Evolutionary conservation across 1,284 basidiomycete genomes (phyloP).

Genomic region (Rugosomyces carneus): DNA sequence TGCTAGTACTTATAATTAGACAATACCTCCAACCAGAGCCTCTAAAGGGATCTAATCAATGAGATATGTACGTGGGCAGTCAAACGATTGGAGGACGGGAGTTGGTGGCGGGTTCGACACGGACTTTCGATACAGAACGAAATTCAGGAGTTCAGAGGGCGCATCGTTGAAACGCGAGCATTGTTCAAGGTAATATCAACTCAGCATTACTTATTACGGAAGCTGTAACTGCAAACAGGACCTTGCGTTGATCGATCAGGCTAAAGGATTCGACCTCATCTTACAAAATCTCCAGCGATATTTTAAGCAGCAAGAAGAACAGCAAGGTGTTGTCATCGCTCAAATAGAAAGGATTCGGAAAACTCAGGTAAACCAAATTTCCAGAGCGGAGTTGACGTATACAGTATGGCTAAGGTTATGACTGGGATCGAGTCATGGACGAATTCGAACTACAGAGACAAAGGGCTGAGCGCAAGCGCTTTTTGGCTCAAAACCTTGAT

Average conservation of each 20-base stretch:
- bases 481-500: neutral
- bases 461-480: neutral
- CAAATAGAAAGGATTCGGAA: conserved; percentile 8
- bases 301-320: conserved; percentile 6
- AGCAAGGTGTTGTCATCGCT: conserved; percentile 4
- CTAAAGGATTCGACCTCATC: conserved; percentile 7
- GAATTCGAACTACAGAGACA: conserved; percentile 10
- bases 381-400: neutral
- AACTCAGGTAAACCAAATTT: conserved; percentile 8
- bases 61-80: conserved; percentile 15
- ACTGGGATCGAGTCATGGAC: neutral
- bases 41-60: conserved; percentile 11
- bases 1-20: neutral
- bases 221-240: conserved; percentile 6
- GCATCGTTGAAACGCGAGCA: conserved; percentile 7
- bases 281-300: neutral
- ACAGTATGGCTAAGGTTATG: neutral
- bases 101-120: conserved; percentile 10
- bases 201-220: neutral
- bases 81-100: conserved; percentile 10
- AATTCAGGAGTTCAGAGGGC: conserved; percentile 12
- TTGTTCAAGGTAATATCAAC: conserved; percentile 8
- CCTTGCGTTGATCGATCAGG: conserved; percentile 8
- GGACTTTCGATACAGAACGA: conserved; percentile 11
- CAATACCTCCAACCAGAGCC: neutral